Evolutionary conservation across 23 red algal genomes (phyloP), one percentile per base, ranked within the genome.

Genomic region (Gracilaria domingensis): DNA sequence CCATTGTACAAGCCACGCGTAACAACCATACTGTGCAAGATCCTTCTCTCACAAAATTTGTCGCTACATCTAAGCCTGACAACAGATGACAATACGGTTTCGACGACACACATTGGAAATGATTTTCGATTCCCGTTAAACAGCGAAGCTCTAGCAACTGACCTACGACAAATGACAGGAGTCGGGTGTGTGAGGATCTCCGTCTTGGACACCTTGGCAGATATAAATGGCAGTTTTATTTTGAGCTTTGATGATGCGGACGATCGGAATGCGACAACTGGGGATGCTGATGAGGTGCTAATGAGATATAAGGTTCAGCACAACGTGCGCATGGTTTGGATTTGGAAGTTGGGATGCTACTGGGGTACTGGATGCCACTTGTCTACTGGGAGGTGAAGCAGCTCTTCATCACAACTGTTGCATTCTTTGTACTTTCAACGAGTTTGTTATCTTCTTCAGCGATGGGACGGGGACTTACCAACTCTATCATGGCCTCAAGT

Each of bases 331-430:
- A 18, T 8, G 28, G 38, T 36, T 32, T 69, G 11, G 64, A 69
- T 69, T 51, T 77, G 42, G 50, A 51, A 16, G 34, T 26, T 25
- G 74, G 51, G 9, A 12, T 90, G 23, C 5, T 61, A 26, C 75
- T 90, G 1, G 57, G 66, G 37, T 90, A 14, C 42, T 90, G 3
- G 87, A 90, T 66, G 87, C 72, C 33, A 38, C 66, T 57, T 70
- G 66, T 34, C 73, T 90, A 37, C 34, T 90, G 34, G 73, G 75
- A 5, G 50, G 76, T 23, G 58, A 90, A 21, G 36, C 48, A 48
- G 87, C 87, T 25, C 44, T 17, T 20, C 51, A 29, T 42, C 28
- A 86, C 18, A 13, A 87, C 71, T 12, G 29, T 35, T 6, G 38
- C 59, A 45, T 58, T 49, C 38, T 21, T 56, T 9, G 14, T 69